Conservation (phyloP, 352 stramenopile species). For the Pythium aphanidermatum region DNA sequence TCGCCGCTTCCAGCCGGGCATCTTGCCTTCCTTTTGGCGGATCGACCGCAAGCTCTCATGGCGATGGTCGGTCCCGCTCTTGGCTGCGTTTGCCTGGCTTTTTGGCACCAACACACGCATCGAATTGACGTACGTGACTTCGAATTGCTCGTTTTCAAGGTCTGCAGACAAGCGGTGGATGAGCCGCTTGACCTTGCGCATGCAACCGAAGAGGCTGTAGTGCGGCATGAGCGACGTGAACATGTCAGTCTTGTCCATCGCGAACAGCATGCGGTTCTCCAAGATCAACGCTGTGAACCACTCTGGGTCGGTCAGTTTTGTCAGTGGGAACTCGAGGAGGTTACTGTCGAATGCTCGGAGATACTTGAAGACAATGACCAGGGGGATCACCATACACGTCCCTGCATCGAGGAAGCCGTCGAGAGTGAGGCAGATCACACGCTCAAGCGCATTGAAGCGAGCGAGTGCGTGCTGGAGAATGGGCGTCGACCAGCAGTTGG, state of each 20-base stretch:
- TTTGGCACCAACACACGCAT: conserved; percentile 11
- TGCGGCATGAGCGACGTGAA: conserved; percentile 18
- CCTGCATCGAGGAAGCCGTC: conserved; percentile 13
- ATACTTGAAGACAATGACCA: conserved; percentile 20
- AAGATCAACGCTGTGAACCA: conserved; percentile 20
- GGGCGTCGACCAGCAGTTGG: conserved; percentile 21
- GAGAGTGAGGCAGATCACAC: conserved; percentile 14
- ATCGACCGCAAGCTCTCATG: neutral
- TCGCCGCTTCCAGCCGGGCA: conserved; percentile 19
- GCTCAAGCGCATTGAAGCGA: conserved; percentile 13
- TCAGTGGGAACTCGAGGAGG: conserved; percentile 11
- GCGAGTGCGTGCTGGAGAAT: conserved; percentile 19
- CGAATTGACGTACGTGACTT: conserved; percentile 17
- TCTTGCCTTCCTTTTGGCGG: conserved; percentile 2
- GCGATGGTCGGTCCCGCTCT: neutral
- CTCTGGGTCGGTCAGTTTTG: conserved; percentile 13
- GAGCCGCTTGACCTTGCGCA: conserved; percentile 13
- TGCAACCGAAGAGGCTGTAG: conserved; percentile 18
- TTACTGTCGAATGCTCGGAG: conserved; percentile 11
- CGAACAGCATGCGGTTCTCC: conserved; percentile 21
- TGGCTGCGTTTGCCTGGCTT: neutral
- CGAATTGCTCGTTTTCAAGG: conserved; percentile 5
- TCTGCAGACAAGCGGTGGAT: conserved; percentile 10
- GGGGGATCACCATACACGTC: conserved; percentile 13
- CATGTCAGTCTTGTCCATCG: conserved; percentile 17